phyloP scores from a whole-genome alignment of 2,329 filamentous ascomycete genomes.

The Podosphaera aphanis region DNA sequence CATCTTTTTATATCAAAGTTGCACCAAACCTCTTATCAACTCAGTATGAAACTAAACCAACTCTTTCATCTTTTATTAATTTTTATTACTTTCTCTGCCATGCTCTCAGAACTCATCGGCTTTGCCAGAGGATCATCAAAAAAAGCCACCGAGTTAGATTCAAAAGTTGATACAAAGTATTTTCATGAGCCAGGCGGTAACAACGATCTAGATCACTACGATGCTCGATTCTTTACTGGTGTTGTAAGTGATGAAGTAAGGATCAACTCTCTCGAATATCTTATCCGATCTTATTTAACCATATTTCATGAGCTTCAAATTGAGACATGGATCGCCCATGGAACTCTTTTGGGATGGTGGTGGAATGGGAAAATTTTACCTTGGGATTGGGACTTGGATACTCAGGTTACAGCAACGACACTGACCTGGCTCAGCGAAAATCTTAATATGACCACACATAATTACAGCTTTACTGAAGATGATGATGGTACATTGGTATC shows the following conservation, averaged over 20 bases:
- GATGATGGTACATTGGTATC: slow-evolving; percentile 20
- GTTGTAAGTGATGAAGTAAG: slow-evolving; percentile 42
- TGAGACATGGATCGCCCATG: slow-evolving; percentile 74
- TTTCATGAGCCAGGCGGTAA: slow-evolving; percentile 32
- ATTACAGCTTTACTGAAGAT: slow-evolving; percentile 18
- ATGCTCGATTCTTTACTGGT: slow-evolving; percentile 41
- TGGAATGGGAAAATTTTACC: slow-evolving; percentile 61
- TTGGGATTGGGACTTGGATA: slow-evolving; percentile 70
- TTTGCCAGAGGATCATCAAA: not conserved
- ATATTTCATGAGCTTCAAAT: slow-evolving; percentile 39
- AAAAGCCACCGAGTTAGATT: not conserved
- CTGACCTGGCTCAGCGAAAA: slow-evolving; percentile 39
- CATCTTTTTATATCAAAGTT: not conserved
- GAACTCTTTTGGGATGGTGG: slow-evolving; percentile 70
- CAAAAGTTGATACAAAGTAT: slow-evolving; percentile 10
- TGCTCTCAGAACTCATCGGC: not conserved
- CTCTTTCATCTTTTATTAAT: not conserved
- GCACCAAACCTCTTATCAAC: not conserved
- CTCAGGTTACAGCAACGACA: slow-evolving; percentile 48
- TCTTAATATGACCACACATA: slow-evolving; percentile 40
- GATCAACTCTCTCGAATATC: slow-evolving; percentile 38
- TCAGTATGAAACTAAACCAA: not conserved
- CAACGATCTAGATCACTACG: slow-evolving; percentile 46
- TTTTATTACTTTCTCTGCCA: not conserved
- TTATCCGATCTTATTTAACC: slow-evolving; percentile 51